Evolutionary conservation across 2,329 filamentous ascomycete genomes (phyloP).

Genomic region (Exophiala calicioides): DNA sequence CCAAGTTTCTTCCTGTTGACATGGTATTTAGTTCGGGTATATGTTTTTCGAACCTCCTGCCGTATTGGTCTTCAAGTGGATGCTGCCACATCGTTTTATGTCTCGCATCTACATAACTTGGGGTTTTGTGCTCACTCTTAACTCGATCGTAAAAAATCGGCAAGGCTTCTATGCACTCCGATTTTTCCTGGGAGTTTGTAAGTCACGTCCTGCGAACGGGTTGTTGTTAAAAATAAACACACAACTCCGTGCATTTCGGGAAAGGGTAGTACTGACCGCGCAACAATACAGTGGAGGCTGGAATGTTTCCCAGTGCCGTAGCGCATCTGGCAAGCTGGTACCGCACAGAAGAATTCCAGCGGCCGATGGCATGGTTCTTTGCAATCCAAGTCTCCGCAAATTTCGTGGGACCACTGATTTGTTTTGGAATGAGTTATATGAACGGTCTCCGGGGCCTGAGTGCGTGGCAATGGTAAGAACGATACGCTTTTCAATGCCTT

Average conservation of each 20-base stretch:
- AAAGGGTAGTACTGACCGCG: too few species aligned
- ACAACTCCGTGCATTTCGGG: too few species aligned
- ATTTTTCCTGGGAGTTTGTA: constrained; percentile 41
- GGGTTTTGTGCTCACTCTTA: constrained; percentile 51
- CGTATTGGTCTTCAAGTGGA: constrained; percentile 40
- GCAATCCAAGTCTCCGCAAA: constrained; percentile 40
- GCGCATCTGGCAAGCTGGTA: constrained; percentile 52
- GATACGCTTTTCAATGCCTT: too few species aligned
- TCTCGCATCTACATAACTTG: constrained; percentile 54
- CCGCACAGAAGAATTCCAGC: constrained; percentile 47
- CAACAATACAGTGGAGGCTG: constrained; percentile 47
- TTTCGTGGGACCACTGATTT: constrained; percentile 39
- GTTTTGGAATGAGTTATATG: constrained; percentile 32
- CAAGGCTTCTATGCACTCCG: constrained; percentile 40
- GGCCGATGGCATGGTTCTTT: constrained; percentile 48
- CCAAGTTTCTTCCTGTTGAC: too few species aligned
- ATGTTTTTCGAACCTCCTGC: constrained; percentile 40
- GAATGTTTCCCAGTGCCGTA: constrained; percentile 46
- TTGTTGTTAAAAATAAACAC: constrained; percentile 42
- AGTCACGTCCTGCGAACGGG: constrained; percentile 40
- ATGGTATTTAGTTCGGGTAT: constrained; percentile 24
- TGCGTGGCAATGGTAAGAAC: constrained; percentile 32
- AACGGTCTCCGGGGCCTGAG: constrained; percentile 29
- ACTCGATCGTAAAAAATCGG: constrained; percentile 42
- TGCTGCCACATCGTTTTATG: constrained; percentile 38